Base-by-base conservation (phyloP, 2,329 filamentous ascomycete genomes). In the Monilinia aucupariae region DNA sequence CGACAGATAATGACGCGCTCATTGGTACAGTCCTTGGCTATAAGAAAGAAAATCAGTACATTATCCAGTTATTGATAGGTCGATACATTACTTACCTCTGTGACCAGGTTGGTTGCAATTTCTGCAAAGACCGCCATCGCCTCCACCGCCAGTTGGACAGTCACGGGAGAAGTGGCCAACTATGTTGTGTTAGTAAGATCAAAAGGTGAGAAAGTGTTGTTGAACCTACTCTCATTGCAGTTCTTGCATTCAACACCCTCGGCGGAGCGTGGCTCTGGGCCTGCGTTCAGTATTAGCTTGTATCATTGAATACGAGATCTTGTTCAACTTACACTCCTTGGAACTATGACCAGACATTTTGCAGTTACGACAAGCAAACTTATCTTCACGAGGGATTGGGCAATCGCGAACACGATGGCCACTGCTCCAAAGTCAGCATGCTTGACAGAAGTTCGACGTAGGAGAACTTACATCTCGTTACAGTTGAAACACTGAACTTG, bases 391-490 rank as follows among this genome's bases (percentile, higher is more conserved):
- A 30, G 84, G 82, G n/a, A 78, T 75, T 4, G 82, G 80, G 69
- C 88, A 91, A 68, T 91, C 87, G 59, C 88, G 85, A 59, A 86
- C 76, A 64, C 87, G 86, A 70, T 91, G 88, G 12, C 87, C 87
- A 32, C 79, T 63, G 34, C 30, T 37, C 22, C 20, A 52, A 37
- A 39, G 10, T 59, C 20, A 59, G 45, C 30, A 48, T 17, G 9
- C 45, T 41, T 30, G 10, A 49, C 2, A 17, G 8, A 30, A 37
- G 17, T 10, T 32, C 13, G 43, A 30, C 32, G 13, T 22, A 32
- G 43, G 5, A 9, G 12, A 25, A 47, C 48, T 59, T 43, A 52
- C 54, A 59, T 75, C 47, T 81, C 79, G 4, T 80, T 76, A 67
- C 88, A 91, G 76, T 90, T 87, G 76, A 78, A 82, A 73, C 88